A percentile compares a stretch with the other conserved stretches of the same genome.
Conservation (phyloP, 805 yeast species). For the Ogataea dorogensis region DNA sequence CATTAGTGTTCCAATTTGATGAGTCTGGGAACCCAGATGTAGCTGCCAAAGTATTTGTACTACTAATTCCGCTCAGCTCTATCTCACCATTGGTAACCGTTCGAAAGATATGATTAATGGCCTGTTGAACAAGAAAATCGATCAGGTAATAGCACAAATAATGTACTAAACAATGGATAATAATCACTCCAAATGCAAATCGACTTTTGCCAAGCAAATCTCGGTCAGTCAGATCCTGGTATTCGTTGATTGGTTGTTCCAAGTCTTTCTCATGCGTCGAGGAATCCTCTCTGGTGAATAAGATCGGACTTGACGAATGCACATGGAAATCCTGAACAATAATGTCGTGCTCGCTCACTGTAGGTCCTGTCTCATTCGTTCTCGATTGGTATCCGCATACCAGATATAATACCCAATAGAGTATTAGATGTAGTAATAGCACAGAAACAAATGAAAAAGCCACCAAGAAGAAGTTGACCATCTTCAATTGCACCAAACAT, state of each 20-base stretch:
- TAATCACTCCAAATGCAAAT: slow-evolving; percentile 17
- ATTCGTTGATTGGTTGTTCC: slow-evolving; percentile 8
- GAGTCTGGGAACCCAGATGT: slow-evolving; percentile 3
- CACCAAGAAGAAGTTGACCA: slow-evolving; percentile 24
- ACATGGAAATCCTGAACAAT: slow-evolving; percentile 10
- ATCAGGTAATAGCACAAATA: slow-evolving; percentile 22
- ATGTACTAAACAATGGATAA: slow-evolving; percentile 21
- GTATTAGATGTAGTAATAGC: slow-evolving; percentile 21
- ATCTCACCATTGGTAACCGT: slow-evolving; percentile 15
- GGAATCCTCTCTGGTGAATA: slow-evolving; percentile 2
- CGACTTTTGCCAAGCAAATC: slow-evolving; percentile 20
- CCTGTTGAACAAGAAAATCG: slow-evolving; percentile 21
- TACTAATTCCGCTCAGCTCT: slow-evolving; percentile 17
- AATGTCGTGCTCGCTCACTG: slow-evolving; percentile 3
- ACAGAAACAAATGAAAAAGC: slow-evolving; percentile 18
- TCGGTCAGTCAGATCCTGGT: slow-evolving; percentile 11
- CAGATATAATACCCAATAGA: slow-evolving; percentile 17
- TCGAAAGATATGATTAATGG: slow-evolving; percentile 18
- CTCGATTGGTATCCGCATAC: slow-evolving; percentile 10
- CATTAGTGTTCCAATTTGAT: slow-evolving; percentile 16
- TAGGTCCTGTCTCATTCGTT: slow-evolving; percentile 5
- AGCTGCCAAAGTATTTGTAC: slow-evolving; percentile 10
- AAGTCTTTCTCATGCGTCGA: slow-evolving; percentile 4
- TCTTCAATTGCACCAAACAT: slow-evolving; percentile 21
- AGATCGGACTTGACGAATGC: slow-evolving; percentile 3